Conservation (phyloP, 768 basidiomycete species). For the Strobilomyces dryophilus region DNA sequence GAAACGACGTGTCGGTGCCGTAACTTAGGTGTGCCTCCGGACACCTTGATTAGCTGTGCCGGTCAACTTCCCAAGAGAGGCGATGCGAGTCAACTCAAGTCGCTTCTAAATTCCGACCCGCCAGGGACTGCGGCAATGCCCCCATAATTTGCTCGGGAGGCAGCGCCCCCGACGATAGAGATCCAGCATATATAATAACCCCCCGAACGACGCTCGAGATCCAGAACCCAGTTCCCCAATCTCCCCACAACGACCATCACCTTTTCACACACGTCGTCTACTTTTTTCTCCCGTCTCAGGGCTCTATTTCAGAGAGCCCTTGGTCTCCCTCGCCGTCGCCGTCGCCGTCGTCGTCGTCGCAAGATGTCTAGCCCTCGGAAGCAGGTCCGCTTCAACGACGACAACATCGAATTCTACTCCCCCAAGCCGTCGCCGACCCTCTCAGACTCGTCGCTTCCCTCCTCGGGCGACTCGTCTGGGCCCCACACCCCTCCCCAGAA, state of each 20-base stretch:
- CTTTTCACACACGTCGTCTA: slow-evolving; percentile 17
- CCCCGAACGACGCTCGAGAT: not conserved
- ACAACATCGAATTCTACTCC: slow-evolving; percentile 33
- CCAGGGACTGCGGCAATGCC: slow-evolving; percentile 26
- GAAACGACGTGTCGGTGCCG: not conserved
- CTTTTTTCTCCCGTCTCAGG: slow-evolving; percentile 5
- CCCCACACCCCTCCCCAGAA: slow-evolving; percentile 30
- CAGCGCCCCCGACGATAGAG: slow-evolving; percentile 23
- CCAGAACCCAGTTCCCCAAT: not conserved
- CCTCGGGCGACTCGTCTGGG: slow-evolving; percentile 27
- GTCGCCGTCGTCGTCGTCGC: slow-evolving; percentile 7
- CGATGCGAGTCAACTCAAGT: slow-evolving; percentile 21
- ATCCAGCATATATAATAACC: slow-evolving; percentile 13
- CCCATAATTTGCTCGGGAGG: slow-evolving; percentile 18
- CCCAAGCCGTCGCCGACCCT: slow-evolving; percentile 25
- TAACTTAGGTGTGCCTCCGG: slow-evolving; percentile 9
- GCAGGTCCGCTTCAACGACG: slow-evolving; percentile 31
- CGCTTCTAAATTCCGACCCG: not conserved
- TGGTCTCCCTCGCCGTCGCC: slow-evolving; percentile 9
- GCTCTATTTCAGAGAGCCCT: slow-evolving; percentile 14
- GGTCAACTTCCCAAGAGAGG: slow-evolving; percentile 6
- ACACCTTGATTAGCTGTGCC: slow-evolving; percentile 15
- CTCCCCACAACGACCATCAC: slow-evolving; percentile 12
- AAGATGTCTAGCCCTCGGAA: slow-evolving; percentile 20
- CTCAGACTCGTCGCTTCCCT: slow-evolving; percentile 30